Evolutionary conservation across 2,329 filamentous ascomycete genomes (phyloP), one percentile per base, ranked within the genome.

Genomic region (Cladosporium sp.): DNA sequence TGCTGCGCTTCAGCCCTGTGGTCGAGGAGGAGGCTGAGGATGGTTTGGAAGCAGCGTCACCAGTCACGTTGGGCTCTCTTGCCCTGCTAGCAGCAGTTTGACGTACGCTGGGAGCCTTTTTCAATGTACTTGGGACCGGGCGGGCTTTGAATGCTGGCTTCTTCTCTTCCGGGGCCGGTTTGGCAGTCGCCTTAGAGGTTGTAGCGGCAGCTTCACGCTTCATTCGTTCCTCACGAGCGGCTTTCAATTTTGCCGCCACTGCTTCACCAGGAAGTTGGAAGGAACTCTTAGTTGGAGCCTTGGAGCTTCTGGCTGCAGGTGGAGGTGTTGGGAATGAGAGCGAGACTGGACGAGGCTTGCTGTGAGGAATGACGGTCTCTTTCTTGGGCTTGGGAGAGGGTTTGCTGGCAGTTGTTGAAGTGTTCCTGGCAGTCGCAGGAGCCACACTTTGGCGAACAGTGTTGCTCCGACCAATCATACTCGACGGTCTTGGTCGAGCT

Each of bases 181-280:
- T 42, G 3, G 14, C 38, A 5, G 67, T 64, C 51, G 64, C 71
- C 64, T 72, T 75, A 66, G 69, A 64, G 20, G 63, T 62, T 15
- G 66, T 69, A 51, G 71, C 70, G 34, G 69, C 66, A 12, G 70
- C 74, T 65, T 79, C 78, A 25, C 74, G 71, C 62, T 75, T 77
- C 55, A 74, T 63, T 0, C 79, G 75, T 58, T 79, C 79, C 60
- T 82, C 78, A 49, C 76, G 75, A 20, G 78, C 74, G 6, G 77
- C 79, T 65, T 78, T 82, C n/a, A 82, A 68, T 63, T 79, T 82
- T 4, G 79, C 79, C 2, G 81, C 79, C 4, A 82, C 72, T 14
- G 74, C 78, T 62, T 83, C 80, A 15, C 81, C 81, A 1, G 81
- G 80, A 0, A 84, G 73, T 49, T 77, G 72, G 65, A 84, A 84